Evolutionary conservation across 345 rosid genomes (phyloP), one percentile per base, ranked within the genome.

Genomic region (Kandelia obovata): DNA sequence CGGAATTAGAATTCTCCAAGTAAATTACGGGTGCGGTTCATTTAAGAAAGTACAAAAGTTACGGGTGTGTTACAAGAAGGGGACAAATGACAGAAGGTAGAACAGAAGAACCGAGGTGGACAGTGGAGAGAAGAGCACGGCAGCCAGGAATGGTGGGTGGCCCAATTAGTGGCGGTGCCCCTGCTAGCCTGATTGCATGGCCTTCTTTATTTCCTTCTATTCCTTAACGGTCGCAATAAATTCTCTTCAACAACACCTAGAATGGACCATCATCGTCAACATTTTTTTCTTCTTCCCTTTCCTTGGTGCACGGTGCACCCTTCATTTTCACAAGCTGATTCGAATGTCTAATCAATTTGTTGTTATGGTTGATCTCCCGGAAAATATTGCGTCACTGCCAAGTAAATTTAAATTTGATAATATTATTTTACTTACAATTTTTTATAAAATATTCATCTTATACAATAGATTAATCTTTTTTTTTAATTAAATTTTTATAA

Each of bases 21-120:
- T 34, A 34, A 34, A 34, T 11, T 39, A 2, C 13, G 16, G 47
- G 16, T 11, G 16, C 2, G 47, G 47, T 39, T 39, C 47, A 39
- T 39, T 39, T 39, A 4, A 39, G 16, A 10, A 39, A 11, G 28
- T 55, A 23, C 27, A 7, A 53, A n/a, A 55, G 59, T 55, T 23
- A 55, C 16, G 30, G 3, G 30, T 21, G 21, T 21, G 21, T 21
- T 21, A 21, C 21, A 13, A 55, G 28, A 25, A 55, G 59, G 28
- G 17, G 11, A 26, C 15, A 23, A 43, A 19, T 43, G 49, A 43
- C 49, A 2, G 49, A 15, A 3, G 59, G 37, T 28, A 61, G 69
- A 19, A 39, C 59, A n/a, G 47, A 67, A 49, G 19, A 21, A 51
- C 30, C 63, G 73, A 43, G 73, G 65, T 74, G 81, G 73, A 71